These are phyloP conservation scores for Paraphaeosphaeria sporulosa DNA, from an alignment of 2,329 filamentous ascomycete species.

Conservation along the genomic window DNA sequence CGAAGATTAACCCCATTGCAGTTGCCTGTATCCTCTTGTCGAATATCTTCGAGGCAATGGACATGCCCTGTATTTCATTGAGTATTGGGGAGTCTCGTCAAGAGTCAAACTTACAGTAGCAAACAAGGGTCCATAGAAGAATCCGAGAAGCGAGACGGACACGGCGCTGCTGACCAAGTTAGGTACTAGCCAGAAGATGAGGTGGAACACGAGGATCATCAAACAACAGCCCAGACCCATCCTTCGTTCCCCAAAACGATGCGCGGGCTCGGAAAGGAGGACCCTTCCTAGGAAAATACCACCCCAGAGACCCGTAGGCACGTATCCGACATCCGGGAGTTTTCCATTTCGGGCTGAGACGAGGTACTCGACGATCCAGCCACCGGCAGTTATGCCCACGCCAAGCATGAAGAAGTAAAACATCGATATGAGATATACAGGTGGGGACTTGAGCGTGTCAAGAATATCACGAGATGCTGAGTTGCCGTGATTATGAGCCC, in stretches of 20 bases:
- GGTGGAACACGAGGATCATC: constrained; percentile 56
- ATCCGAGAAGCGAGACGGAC: constrained; percentile 62
- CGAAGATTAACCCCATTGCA: constrained; percentile 64
- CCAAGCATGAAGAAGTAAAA: constrained; percentile 73
- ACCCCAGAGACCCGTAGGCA: constrained; percentile 67
- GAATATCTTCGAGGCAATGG: constrained; percentile 62
- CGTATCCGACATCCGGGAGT: constrained; percentile 66
- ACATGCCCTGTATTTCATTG: constrained; percentile 57
- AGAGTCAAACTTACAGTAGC: constrained; percentile 54
- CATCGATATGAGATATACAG: constrained; percentile 66
- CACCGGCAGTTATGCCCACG: constrained; percentile 62
- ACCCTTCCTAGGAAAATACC: constrained; percentile 65
- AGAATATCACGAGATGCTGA: constrained; percentile 55
- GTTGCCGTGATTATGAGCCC: constrained; percentile 29
- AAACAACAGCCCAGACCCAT: constrained; percentile 65
- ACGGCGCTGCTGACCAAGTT: constrained; percentile 56
- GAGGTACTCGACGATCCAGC: constrained; percentile 72
- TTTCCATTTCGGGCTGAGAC: constrained; percentile 66
- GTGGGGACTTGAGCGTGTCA: constrained; percentile 53
- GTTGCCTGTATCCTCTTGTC: constrained; percentile 56
- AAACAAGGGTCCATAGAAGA: constrained; percentile 67
- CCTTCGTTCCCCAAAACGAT: constrained; percentile 64
- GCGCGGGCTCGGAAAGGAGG: constrained; percentile 65
- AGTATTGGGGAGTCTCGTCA: neutral
- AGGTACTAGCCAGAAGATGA: constrained; percentile 36